Evolutionary conservation across 352 stramenopile genomes (phyloP), one percentile per base, ranked within the genome.

Genomic region (Achlya hypogyna): DNA sequence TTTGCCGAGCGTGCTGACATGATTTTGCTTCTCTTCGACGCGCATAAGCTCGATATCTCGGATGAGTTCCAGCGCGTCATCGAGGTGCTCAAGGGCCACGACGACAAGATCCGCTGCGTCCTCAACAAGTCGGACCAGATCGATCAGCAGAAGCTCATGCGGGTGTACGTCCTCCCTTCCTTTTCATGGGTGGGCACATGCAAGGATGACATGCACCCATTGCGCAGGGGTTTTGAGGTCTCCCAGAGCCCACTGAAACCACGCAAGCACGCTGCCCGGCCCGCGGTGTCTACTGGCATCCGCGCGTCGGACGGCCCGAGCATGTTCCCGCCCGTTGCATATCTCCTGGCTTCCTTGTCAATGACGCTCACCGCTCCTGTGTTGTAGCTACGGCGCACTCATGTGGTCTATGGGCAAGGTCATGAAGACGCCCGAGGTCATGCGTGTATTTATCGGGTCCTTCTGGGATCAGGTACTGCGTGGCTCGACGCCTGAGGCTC

Each of bases 91-190:
- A 88, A 91, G 58, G 80, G 95, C 58, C 95, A 99, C 63, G 96
- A 98, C 75, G 96, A 99, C 75, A 99, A 99, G 78, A 98, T 99
- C 65, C 84, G 96, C 10, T 98, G 96, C 72, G 92, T 99, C 29
- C 86, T 99, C 38, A 99, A 99, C 79, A 99, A 99, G 75, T 96
- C 97, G 31, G 97, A 99, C 82, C 89, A 98, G 77, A 97, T 99
- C 54, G 92, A 98, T 75, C 84, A 96, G 65, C 96, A 99, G 71
- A 91, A 98, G 62, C 84, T 99, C 49, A 98, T 99, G 90, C 84
- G 96, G 52, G 95, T 95, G 71, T 98, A 78, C 20, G 71, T 76
- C 9, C 66, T 64, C 5, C 45, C 42, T 31, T 5, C 1, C 1
- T 22, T 14, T 8, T 23, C n/a, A n/a, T n/a, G n/a, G n/a, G n/a